phyloP scores from a whole-genome alignment of 306 rosid genomes.

The Fragaria ananassa region DNA sequence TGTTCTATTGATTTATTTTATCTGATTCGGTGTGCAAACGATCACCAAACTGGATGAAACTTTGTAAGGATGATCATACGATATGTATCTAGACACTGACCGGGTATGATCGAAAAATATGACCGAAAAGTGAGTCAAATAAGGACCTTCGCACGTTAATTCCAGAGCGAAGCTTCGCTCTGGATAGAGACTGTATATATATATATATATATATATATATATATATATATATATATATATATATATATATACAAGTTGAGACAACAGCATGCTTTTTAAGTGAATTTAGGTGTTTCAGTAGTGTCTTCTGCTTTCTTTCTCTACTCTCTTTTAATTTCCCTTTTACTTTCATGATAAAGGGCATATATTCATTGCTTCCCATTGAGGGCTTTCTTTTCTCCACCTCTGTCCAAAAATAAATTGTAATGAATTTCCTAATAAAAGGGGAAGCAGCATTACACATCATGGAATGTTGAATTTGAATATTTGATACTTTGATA shows the following conservation, averaged over 20 bases:
- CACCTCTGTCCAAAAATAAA: not conserved
- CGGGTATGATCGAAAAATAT: too few species aligned
- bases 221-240: too few species aligned
- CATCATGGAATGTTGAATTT: slow-evolving; percentile 22
- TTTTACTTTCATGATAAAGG: slow-evolving; percentile 50
- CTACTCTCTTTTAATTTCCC: slow-evolving; percentile 25
- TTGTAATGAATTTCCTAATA: not conserved
- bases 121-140: too few species aligned
- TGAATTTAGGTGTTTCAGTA: slow-evolving; percentile 15
- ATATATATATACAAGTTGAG: slow-evolving; percentile 2
- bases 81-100: too few species aligned
- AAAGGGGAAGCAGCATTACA: not conserved
- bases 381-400: slow-evolving; percentile 42
- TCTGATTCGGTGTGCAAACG: too few species aligned
- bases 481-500: not conserved
- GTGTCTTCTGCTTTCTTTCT: slow-evolving; percentile 33
- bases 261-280: slow-evolving; percentile 31
- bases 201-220: too few species aligned
- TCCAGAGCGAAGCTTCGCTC: too few species aligned
- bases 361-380: slow-evolving; percentile 84
- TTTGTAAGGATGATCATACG: too few species aligned
- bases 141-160: too few species aligned
- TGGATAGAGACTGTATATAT: too few species aligned
- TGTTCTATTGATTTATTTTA: too few species aligned
- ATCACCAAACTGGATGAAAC: too few species aligned